Conservation (phyloP, 2,329 filamentous ascomycete genomes). For the Didymella glomerata region DNA sequence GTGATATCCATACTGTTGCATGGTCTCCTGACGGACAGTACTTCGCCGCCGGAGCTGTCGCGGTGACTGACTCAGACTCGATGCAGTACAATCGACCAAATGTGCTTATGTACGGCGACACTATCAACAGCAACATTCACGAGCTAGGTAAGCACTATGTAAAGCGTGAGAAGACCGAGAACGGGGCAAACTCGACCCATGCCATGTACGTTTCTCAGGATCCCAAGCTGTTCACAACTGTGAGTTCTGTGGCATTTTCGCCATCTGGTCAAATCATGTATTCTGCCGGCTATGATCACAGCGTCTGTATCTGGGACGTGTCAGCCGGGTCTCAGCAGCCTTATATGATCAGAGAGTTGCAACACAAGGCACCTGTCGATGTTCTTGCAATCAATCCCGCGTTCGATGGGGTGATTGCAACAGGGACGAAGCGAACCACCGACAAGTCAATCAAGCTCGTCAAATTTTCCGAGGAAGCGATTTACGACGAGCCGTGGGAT, state of each 20-base stretch:
- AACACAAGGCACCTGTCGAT: constrained; percentile 60
- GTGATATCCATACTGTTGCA: constrained; percentile 64
- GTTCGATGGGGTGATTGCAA: constrained; percentile 55
- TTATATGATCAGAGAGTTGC: constrained; percentile 36
- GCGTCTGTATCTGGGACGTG: constrained; percentile 55
- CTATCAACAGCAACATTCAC: constrained; percentile 52
- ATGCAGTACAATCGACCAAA: constrained; percentile 68
- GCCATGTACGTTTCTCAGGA: constrained; percentile 61
- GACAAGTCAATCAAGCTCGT: constrained; percentile 50
- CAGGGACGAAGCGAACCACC: constrained; percentile 53
- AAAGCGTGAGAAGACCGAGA: constrained; percentile 50
- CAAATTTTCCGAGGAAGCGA: constrained; percentile 22
- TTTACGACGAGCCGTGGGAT: constrained; percentile 22
- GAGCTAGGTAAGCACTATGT: constrained; percentile 65
- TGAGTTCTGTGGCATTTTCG: constrained; percentile 64
- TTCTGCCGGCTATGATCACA: constrained; percentile 64
- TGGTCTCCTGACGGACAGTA: constrained; percentile 64
- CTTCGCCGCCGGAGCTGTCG: constrained; percentile 66
- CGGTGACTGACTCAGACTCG: constrained; percentile 63
- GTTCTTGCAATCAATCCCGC: constrained; percentile 58
- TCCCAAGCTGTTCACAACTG: constrained; percentile 63
- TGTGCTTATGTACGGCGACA: constrained; percentile 64
- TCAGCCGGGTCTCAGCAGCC: constrained; percentile 36
- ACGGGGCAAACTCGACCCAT: constrained; percentile 54
- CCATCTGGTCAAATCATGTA: constrained; percentile 56